phyloP scores from a whole-genome alignment of 257 asterid genomes.

The Solanum lycopersicoides region DNA sequence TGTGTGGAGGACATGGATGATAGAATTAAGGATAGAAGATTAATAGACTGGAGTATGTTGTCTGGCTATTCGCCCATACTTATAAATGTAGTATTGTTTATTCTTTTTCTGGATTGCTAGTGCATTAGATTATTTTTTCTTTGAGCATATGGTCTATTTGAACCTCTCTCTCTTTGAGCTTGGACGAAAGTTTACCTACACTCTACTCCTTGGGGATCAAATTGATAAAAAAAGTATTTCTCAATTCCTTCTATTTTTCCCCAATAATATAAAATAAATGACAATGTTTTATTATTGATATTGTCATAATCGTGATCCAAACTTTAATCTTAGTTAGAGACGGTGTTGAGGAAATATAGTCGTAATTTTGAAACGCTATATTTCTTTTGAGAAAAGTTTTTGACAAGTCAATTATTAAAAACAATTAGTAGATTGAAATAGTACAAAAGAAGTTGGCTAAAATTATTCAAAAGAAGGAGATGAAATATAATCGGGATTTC shows the following conservation, averaged over 20 bases:
- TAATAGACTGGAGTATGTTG: background rate
- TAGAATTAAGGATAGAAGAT: background rate
- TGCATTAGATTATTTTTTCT: background rate
- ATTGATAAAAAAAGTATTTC: background rate
- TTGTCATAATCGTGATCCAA: background rate
- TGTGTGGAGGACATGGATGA: background rate
- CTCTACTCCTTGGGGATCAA: background rate
- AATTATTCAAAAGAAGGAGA: too few relatives aligned
- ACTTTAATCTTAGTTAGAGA: background rate
- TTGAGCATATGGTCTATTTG: background rate
- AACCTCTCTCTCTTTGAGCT: background rate
- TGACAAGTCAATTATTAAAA: background rate
- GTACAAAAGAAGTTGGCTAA: too few relatives aligned
- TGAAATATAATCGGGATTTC: background rate
- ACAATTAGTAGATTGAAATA: background rate
- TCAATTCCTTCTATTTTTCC: background rate
- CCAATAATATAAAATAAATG: background rate
- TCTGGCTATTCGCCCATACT: background rate
- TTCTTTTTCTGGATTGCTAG: too few relatives aligned
- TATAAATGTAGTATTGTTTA: background rate
- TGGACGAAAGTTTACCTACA: accelerated
- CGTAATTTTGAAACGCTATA: too few relatives aligned
- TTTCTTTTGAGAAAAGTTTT: background rate
- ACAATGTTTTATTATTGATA: background rate
- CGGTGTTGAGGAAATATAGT: background rate